Evolutionary conservation across 139 green algal species (phyloP).

Genomic region (Penium margaritaceum): DNA sequence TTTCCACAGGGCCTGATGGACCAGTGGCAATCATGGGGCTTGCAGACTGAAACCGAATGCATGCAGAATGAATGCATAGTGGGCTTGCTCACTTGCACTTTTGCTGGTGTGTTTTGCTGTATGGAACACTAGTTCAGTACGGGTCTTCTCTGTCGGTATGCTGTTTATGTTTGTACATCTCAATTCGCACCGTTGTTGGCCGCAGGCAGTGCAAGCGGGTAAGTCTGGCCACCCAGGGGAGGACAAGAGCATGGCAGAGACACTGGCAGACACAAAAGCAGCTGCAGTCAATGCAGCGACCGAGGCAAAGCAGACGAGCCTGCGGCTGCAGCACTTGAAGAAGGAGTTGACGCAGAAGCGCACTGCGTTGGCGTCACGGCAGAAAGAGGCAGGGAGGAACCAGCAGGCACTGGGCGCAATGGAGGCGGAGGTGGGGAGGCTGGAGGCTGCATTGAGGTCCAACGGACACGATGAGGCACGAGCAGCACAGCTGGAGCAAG

Average conservation of each 20-base stretch:
- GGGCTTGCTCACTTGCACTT: no score
- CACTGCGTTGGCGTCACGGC: slow-evolving; percentile 64
- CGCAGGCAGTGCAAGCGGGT: slow-evolving; percentile 37
- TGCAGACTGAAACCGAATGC: no score
- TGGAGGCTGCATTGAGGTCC: neutral
- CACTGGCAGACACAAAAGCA: slow-evolving; percentile 28
- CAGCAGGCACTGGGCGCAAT: slow-evolving; percentile 53
- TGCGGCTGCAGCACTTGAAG: slow-evolving; percentile 65
- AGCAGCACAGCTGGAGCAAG: neutral
- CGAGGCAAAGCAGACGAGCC: slow-evolving; percentile 58
- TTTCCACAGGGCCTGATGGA: no score
- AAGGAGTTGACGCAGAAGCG: slow-evolving; percentile 71
- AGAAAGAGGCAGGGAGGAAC: slow-evolving; percentile 60
- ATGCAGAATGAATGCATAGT: no score
- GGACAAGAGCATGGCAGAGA: slow-evolving; percentile 42
- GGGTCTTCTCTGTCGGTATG: no score
- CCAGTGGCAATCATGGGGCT: no score
- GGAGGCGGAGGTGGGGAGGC: neutral
- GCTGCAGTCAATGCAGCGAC: slow-evolving; percentile 43
- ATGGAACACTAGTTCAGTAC: no score
- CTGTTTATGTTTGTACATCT: no score
- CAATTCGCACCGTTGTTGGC: no score
- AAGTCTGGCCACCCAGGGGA: slow-evolving; percentile 32
- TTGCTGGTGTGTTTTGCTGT: no score
- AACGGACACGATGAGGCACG: neutral